Evolutionary conservation across 768 basidiomycete species (phyloP), one percentile per base, ranked within the genome.

Genomic region (Leccinum ochraceum): DNA sequence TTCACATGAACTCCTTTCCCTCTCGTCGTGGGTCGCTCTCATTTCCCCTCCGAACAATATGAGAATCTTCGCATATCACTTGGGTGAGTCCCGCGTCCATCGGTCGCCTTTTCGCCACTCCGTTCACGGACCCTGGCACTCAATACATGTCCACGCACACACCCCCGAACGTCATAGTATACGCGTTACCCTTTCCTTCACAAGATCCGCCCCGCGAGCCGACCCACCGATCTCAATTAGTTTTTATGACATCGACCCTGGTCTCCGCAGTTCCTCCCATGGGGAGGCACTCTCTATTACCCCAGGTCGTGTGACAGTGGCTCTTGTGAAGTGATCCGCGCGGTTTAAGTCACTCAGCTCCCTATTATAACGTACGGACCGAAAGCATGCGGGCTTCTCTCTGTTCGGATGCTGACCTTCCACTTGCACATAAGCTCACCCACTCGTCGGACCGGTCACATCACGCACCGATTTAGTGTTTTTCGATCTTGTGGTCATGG

Each of bases 221-320:
- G 37, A 53, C 44, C 20, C 22, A 54, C 58, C 58, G 66, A 67
- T 69, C 59, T 60, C 39, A 53, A 61, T 64, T 62, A 24, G 46
- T 42, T 39, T 58, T 57, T 53, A 63, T 63, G 37, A 46, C 54
- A 50, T 52, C 39, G 22, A 50, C 59, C n/a, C 50, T 42, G 42
- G 30, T 59, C 65, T 69, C 69, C 68, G 67, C 65, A 64, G 64
- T 60, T 53, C 56, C 46, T 66, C 61, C 60, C 63, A 56, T 70
- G 67, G 63, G 59, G 57, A n/a, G 51, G 61, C 60, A 63, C 66
- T 66, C 61, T 9, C 66, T 67, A 70, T 70, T 71, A 71, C 69
- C 69, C 70, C 70, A 64, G 66, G 70, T 70, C 61, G 68, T 70
- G 70, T 70, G 70, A 70, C 60, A 9, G 58, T 60, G 65, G 59